Conservation (phyloP, 2,329 filamentous ascomycete genomes). For the Torrubiellomyces zombiae region DNA sequence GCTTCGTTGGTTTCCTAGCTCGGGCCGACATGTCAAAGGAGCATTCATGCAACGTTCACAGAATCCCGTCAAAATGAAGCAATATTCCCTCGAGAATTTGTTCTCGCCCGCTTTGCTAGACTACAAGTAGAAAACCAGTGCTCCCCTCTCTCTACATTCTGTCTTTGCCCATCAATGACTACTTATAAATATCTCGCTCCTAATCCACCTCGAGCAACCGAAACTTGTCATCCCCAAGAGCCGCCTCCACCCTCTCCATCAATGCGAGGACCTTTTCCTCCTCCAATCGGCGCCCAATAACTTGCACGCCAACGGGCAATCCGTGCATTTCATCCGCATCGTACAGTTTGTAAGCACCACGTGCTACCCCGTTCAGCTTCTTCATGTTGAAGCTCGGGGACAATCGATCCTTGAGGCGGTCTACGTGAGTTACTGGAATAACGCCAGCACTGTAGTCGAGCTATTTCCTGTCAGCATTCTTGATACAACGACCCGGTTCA, state of each 20-base stretch:
- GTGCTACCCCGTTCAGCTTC: conserved; percentile 61
- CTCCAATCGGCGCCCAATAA: conserved; percentile 63
- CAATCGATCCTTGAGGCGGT: conserved; percentile 49
- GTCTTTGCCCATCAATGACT: too few species aligned
- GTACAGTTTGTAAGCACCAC: conserved; percentile 75
- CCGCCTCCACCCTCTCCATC: conserved; percentile 66
- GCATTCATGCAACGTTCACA: too few species aligned
- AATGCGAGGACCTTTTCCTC: conserved; percentile 76
- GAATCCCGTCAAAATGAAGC: too few species aligned
- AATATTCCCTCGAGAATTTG: too few species aligned
- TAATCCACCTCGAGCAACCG: conserved; percentile 30
- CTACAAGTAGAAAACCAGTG: neutral
- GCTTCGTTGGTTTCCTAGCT: too few species aligned
- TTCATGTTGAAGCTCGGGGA: conserved; percentile 42
- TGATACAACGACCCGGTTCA: too few species aligned
- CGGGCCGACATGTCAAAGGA: too few species aligned
- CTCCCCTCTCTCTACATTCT: neutral
- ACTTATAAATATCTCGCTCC: too few species aligned
- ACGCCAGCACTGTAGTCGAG: conserved; percentile 77
- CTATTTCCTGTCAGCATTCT: conserved; percentile 19
- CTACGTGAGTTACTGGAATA: conserved; percentile 72
- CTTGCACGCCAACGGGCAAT: conserved; percentile 70
- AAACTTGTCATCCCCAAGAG: conserved; percentile 43
- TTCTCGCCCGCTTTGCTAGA: too few species aligned
- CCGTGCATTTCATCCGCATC: conserved; percentile 72